A percentile compares a stretch with the other conserved stretches of the same genome.
Conservation (phyloP, 2,329 filamentous ascomycete genomes). For the Aspergillus quadrilineatus region DNA sequence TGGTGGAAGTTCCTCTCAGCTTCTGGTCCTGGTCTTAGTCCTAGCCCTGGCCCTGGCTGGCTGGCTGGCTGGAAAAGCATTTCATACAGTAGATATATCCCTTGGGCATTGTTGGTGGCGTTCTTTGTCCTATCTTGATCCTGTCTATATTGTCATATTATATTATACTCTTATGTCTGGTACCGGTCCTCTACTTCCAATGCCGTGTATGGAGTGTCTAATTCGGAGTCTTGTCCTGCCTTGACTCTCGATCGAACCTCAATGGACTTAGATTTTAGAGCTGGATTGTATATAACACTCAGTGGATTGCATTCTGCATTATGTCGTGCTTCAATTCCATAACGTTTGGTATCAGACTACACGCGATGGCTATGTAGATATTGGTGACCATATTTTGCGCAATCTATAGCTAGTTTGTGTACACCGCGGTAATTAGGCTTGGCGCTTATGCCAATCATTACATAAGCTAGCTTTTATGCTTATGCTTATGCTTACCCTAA, state of each 20-base stretch:
- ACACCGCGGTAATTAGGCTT: not conserved
- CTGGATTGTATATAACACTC: no score
- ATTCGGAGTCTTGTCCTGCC: no score
- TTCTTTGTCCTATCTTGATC: conserved; percentile 21
- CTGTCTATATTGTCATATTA: conserved; percentile 2
- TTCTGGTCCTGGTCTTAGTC: not conserved
- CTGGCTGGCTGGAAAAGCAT: conserved; percentile 2
- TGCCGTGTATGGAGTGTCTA: no score
- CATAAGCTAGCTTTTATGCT: not conserved
- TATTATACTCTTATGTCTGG: conserved; percentile 1
- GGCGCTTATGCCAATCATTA: not conserved
- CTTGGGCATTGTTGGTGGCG: conserved; percentile 19
- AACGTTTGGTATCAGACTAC: no score
- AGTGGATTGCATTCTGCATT: no score
- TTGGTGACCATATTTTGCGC: not conserved
- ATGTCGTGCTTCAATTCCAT: no score
- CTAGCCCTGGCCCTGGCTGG: not conserved
- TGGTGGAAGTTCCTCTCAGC: not conserved
- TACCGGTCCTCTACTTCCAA: not conserved
- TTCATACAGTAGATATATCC: conserved; percentile 20
- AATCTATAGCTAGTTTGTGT: not conserved
- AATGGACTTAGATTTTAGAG: no score
- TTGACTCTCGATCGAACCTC: no score
- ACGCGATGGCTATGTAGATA: no score
- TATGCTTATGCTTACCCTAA: conserved; percentile 3